A percentile compares a stretch with the other conserved stretches of the same genome.
phyloP scores from a whole-genome alignment of 2,329 filamentous ascomycete species.

The Reticulascus tulasneorum region DNA sequence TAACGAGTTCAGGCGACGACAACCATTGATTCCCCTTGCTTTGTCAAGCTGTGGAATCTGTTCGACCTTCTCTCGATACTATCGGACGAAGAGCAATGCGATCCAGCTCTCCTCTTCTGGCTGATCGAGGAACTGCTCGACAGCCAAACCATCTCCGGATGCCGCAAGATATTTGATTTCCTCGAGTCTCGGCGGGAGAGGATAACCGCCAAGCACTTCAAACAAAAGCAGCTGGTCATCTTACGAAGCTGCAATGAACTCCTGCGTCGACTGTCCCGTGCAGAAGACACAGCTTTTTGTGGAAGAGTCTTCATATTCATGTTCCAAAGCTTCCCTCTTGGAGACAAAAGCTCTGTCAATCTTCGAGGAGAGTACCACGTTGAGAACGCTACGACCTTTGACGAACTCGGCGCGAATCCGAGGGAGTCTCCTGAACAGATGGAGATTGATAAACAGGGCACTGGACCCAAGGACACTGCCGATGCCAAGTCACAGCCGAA shows the following conservation, averaged over 20 bases:
- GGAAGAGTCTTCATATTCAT: conserved; percentile 97
- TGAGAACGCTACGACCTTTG: conserved; percentile 87
- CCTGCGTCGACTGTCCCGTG: conserved; percentile 85
- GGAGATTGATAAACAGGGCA: conserved; percentile 61
- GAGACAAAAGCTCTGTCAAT: conserved; percentile 96
- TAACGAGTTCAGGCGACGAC: conserved; percentile 57
- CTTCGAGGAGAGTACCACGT: conserved; percentile 91
- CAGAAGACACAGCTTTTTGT: conserved; percentile 96
- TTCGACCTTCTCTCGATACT: conserved; percentile 88
- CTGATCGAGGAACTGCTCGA: conserved; percentile 93
- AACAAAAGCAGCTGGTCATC: conserved; percentile 82
- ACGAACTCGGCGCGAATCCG: conserved; percentile 43
- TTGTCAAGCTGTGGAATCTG: conserved; percentile 87
- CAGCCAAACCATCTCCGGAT: conserved; percentile 90
- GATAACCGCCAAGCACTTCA: conserved; percentile 76
- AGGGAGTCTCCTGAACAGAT: conserved; percentile 47
- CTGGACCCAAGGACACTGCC: conserved; percentile 27
- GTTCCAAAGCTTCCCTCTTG: conserved; percentile 94
- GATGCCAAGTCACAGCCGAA: conserved; percentile 33
- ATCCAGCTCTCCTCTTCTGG: conserved; percentile 80
- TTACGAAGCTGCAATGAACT: conserved; percentile 94
- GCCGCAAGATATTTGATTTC: conserved; percentile 88
- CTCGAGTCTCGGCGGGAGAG: conserved; percentile 88
- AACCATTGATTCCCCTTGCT: conserved; percentile 71
- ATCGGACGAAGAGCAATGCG: conserved; percentile 73